These are phyloP conservation scores for Lizanozyma gosingica DNA, from an alignment of 1,139 yeast genomes.

Conservation along the genomic window DNA sequence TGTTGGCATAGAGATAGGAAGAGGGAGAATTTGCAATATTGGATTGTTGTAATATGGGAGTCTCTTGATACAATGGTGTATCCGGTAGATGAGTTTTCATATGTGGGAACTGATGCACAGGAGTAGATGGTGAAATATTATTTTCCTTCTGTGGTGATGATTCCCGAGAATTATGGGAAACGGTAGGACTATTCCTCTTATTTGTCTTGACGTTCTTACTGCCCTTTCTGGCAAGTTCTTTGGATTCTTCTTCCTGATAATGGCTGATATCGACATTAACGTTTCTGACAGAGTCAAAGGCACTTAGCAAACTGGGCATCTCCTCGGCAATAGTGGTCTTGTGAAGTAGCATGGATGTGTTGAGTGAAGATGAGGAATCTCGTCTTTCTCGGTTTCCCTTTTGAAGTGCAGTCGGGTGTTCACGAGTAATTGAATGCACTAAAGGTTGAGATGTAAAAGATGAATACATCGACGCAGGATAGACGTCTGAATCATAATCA, in stretches of 20 bases:
- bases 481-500: conserved; percentile 23
- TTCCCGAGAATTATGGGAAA: not conserved
- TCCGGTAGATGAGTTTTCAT: conserved; percentile 24
- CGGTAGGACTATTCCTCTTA: conserved; percentile 2
- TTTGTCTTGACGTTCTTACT: not conserved
- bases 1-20: conserved; percentile 26
- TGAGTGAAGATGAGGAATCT: conserved; percentile 21
- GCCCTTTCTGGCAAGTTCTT: not conserved
- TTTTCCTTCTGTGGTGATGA: not conserved
- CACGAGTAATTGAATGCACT: conserved; percentile 33
- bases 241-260: not conserved
- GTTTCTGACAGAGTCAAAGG: conserved; percentile 46
- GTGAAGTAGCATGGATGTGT: conserved; percentile 22
- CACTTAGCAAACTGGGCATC: conserved; percentile 47
- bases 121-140: no score
- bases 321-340: conserved; percentile 46
- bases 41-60: conserved; percentile 18
- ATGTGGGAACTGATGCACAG: conserved; percentile 13
- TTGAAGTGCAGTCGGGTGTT: conserved; percentile 6
- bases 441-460: conserved; percentile 25
- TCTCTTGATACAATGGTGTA: conserved; percentile 26
- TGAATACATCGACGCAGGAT: conserved; percentile 19
- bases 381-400: conserved; percentile 9
- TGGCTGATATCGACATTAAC: conserved; percentile 36
- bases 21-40: conserved; percentile 17